Evolutionary conservation across 2,329 filamentous ascomycete genomes (phyloP).

Genomic region (Colletotrichum sidae): DNA sequence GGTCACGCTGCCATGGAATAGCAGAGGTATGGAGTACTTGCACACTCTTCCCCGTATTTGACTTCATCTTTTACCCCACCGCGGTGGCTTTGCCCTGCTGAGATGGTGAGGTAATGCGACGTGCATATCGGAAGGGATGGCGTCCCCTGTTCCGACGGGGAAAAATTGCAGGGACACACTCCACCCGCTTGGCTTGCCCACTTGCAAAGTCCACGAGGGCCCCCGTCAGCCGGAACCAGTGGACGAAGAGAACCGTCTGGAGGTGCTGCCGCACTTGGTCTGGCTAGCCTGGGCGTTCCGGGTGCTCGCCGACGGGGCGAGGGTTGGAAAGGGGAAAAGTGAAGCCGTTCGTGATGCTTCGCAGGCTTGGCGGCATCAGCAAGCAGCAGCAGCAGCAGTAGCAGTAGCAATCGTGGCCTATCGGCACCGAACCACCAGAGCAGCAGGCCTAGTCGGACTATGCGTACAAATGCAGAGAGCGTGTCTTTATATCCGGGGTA

Average conservation of each 20-base stretch:
- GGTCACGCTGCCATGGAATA: neutral
- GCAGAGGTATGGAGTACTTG: conserved; percentile 9
- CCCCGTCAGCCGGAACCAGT: conserved; percentile 18
- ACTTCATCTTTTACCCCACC: conserved; percentile 27
- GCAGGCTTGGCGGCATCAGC: conserved; percentile 31
- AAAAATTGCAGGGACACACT: conserved; percentile 24
- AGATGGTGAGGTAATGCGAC: conserved; percentile 35
- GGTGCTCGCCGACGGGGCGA: conserved; percentile 21
- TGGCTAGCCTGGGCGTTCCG: conserved; percentile 20
- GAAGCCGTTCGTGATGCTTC: conserved; percentile 27
- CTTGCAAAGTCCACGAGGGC: neutral
- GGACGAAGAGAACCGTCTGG: conserved; percentile 17
- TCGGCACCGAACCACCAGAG: neutral
- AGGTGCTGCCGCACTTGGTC: conserved; percentile 28
- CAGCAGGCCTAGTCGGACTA: conserved; percentile 1
- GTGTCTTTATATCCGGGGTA: conserved; percentile 8
- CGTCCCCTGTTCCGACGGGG: conserved; percentile 28
- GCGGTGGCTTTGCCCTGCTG: conserved; percentile 32
- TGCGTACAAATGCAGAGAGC: neutral
- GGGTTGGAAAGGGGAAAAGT: conserved; percentile 1
- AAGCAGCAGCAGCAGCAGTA: conserved; percentile 8
- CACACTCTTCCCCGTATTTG: conserved; percentile 29
- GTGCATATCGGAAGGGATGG: conserved; percentile 36
- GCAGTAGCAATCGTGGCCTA: too few species aligned
- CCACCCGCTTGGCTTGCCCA: conserved; percentile 11